Evolutionary conservation across 1,284 basidiomycete genomes (phyloP), one percentile per base, ranked within the genome.

Genomic region (Chalciporus sp.): DNA sequence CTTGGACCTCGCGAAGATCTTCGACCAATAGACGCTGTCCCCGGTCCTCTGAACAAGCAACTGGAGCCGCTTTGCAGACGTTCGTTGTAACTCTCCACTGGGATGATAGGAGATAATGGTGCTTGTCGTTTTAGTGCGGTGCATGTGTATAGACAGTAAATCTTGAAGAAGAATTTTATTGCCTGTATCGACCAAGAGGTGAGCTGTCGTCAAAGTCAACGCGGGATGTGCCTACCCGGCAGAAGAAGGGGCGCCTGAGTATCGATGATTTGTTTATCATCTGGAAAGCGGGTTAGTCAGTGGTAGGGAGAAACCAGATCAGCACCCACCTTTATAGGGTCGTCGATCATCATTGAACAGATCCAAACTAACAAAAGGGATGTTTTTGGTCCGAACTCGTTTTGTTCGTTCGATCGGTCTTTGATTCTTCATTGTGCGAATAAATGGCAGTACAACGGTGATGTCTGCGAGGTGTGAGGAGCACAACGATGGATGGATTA

Each of bases 1-100:
- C 2, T 67, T 64, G 2, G 77, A 76, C 19, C 60, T 68, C 29
- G 67, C 53, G 52, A 81, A 80, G 23, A 83, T 78, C 49, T 76
- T 78, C 49, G 77, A 73, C 82, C 82, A 84, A 53, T 83, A 82
- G 3, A 82, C 79, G 47, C 75, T 78, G 33, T 59, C 56, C 14
- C 72, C 72, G 7, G 72, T 72, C 58, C 73, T 67, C 31, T 68
- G 61, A 7, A 72, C 66, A 7, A 76, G 67, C 23, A 61, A 62
- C 11, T 67, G 70, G 6, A 78, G 63, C 37, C 67, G 63, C 39
- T 58, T 55, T 1, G 76, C 74, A 17, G 68, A 68, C 2, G 72
- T 74, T 23, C 68, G 63, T 17, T 64, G 59, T 14, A 62, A 52
- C 42, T 67, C 58, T 19, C 61, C 58, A 29, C 55, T 62, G 0